A percentile compares a stretch with the other conserved stretches of the same genome.
Conservation (phyloP, 2,329 filamentous ascomycete genomes). For the Fusarium ramigenum region DNA sequence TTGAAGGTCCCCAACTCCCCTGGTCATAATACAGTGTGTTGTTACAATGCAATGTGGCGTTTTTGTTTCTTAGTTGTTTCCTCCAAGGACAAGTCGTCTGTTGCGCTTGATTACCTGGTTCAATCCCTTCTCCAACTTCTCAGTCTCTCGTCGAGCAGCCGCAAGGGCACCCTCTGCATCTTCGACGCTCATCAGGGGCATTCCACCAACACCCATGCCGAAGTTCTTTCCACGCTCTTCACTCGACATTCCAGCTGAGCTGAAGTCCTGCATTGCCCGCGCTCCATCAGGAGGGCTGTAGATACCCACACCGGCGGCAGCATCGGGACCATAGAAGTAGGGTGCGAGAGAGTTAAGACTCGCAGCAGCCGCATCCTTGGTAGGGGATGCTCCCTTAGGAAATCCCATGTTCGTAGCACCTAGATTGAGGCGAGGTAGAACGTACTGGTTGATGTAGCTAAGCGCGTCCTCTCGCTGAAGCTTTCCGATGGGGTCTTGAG, state of each 20-base stretch:
- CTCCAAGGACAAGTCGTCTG: constrained; percentile 59
- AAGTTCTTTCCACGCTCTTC: constrained; percentile 47
- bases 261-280: constrained; percentile 49
- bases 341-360: constrained; percentile 65
- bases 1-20: not conserved
- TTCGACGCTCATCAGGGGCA: constrained; percentile 68
- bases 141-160: constrained; percentile 66
- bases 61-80: constrained; percentile 33
- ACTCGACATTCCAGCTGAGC: constrained; percentile 40
- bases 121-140: constrained; percentile 69
- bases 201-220: constrained; percentile 50
- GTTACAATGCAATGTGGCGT: not conserved
- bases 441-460: constrained; percentile 75
- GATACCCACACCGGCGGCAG: constrained; percentile 56
- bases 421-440: constrained; percentile 67
- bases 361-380: constrained; percentile 58
- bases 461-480: constrained; percentile 73
- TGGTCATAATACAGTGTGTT: not conserved
- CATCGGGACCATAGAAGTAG: constrained; percentile 63
- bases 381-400: constrained; percentile 50
- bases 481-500: constrained; percentile 69
- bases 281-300: constrained; percentile 52
- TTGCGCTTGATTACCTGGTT: constrained; percentile 70
- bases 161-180: constrained; percentile 68
- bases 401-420: constrained; percentile 58